Percentiles rank a stretch among this genome's conserved stretches.
These are phyloP conservation scores for Mycena capillaripes DNA, from an alignment of 768 basidiomycete genomes.

Conservation along the genomic window DNA sequence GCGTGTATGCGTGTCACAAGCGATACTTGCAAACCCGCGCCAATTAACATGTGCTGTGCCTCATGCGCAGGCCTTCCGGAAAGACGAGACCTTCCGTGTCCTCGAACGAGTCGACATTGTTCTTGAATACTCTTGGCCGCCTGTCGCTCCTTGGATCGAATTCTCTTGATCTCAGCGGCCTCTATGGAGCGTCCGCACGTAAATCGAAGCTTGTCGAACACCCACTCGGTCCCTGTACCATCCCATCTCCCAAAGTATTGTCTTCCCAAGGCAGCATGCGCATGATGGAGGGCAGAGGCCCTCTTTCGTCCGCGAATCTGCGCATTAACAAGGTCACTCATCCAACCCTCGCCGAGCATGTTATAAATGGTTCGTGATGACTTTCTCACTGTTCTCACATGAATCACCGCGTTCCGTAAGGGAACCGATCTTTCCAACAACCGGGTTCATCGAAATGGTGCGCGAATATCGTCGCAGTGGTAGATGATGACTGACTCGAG, in stretches of 20 bases:
- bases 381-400: not conserved
- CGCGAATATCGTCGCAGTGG: not conserved
- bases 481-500: not conserved
- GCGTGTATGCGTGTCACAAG: too few relatives aligned
- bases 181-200: not conserved
- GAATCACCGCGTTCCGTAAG: not conserved
- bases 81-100: not conserved
- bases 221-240: not conserved
- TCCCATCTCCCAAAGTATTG: not conserved
- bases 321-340: not conserved
- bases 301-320: not conserved
- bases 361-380: conserved; percentile 4
- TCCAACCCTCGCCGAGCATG: conserved; percentile 2
- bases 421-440: conserved; percentile 1
- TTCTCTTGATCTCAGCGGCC: conserved; percentile 7
- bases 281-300: not conserved
- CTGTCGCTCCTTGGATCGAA: conserved; percentile 4
- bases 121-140: conserved; percentile 5
- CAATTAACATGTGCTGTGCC: not conserved
- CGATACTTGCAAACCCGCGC: too few relatives aligned
- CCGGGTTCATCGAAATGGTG: conserved; percentile 12
- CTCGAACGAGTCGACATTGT: not conserved
- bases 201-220: conserved; percentile 12
- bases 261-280: not conserved
- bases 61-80: not conserved